Conservation (phyloP, 208 protist genomes). For the Naegleria lovaniensis region DNA sequence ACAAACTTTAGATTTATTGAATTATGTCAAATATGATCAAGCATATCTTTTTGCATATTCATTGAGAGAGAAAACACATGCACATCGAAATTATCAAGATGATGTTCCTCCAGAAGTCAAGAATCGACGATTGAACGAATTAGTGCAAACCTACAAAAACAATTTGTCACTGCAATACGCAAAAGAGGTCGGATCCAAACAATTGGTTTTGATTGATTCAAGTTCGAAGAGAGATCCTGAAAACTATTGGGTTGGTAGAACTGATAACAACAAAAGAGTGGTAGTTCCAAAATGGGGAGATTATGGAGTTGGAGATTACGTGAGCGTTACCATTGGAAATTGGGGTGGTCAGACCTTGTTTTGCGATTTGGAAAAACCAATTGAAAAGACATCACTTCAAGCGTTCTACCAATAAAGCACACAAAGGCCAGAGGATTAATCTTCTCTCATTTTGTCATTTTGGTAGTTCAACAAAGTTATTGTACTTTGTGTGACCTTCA, state of each 20-base stretch:
- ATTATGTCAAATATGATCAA: constrained; percentile 34
- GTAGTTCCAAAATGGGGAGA: constrained; percentile 31
- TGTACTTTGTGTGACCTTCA: too few species aligned
- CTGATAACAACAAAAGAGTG: constrained; percentile 51
- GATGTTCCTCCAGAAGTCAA: constrained; percentile 53
- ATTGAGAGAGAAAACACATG: constrained; percentile 59
- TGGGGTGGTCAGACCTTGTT: neutral
- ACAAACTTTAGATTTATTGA: constrained; percentile 31
- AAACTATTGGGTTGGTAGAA: constrained; percentile 43
- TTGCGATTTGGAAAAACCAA: neutral
- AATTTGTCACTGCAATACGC: constrained; percentile 29
- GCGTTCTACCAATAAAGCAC: neutral
- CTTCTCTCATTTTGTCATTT: too few species aligned
- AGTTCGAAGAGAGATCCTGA: constrained; percentile 34
- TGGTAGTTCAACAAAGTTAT: too few species aligned
- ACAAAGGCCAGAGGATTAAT: too few species aligned
- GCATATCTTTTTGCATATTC: constrained; percentile 63
- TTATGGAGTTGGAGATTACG: neutral
- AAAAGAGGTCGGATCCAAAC: constrained; percentile 42
- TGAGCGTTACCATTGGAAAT: neutral
- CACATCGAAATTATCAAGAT: constrained; percentile 48
- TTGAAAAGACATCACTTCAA: neutral
- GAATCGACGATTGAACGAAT: constrained; percentile 39
- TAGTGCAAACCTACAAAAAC: constrained; percentile 45
- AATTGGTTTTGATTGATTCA: constrained; percentile 50